Evolutionary conservation across 192 early-diverging fungal species (phyloP).

Genomic region (Rhizophagus sp.): DNA sequence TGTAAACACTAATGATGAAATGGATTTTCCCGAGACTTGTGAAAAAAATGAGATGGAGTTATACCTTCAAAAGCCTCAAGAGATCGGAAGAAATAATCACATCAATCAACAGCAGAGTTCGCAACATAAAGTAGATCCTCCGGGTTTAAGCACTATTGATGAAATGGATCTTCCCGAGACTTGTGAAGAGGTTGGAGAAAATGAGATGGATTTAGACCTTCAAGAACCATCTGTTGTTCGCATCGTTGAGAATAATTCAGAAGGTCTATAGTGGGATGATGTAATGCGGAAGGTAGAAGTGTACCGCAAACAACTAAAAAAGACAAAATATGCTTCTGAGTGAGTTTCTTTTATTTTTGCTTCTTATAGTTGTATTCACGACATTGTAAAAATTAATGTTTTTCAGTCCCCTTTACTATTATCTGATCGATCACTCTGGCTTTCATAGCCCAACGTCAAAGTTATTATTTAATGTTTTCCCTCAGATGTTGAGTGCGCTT

Average conservation of each 20-base stretch:
- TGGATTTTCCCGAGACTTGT: constrained; percentile 12
- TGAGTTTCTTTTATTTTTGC: constrained; percentile 23
- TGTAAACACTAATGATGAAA: constrained; percentile 9
- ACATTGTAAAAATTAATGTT: constrained; percentile 4
- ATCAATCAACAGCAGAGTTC: constrained; percentile 16
- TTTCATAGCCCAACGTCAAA: constrained; percentile 5
- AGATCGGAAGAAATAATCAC: constrained; percentile 19
- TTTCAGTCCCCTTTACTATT: constrained; percentile 26
- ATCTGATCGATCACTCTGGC: constrained; percentile 29
- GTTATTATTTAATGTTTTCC: constrained; percentile 22
- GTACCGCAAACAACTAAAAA: constrained; percentile 8
- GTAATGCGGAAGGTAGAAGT: constrained; percentile 22
- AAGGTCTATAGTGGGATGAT: constrained; percentile 18
- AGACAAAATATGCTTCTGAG: constrained; percentile 1
- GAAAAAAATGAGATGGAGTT: constrained; percentile 7
- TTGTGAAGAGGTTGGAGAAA: constrained; percentile 17
- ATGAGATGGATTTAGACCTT: constrained; percentile 17
- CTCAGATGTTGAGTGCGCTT: constrained; percentile 18
- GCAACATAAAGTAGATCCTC: constrained; percentile 8
- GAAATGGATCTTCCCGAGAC: constrained; percentile 11
- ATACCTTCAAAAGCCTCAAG: constrained; percentile 21
- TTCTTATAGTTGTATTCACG: constrained; percentile 18
- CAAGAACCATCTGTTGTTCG: constrained; percentile 13
- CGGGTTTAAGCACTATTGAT: background rate
- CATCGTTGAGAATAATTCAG: constrained; percentile 9